Evolutionary conservation across 495 filamentous ascomycete genomes (phyloP), one percentile per base, ranked within the genome.

Genomic region (Ramalina peruviana): DNA sequence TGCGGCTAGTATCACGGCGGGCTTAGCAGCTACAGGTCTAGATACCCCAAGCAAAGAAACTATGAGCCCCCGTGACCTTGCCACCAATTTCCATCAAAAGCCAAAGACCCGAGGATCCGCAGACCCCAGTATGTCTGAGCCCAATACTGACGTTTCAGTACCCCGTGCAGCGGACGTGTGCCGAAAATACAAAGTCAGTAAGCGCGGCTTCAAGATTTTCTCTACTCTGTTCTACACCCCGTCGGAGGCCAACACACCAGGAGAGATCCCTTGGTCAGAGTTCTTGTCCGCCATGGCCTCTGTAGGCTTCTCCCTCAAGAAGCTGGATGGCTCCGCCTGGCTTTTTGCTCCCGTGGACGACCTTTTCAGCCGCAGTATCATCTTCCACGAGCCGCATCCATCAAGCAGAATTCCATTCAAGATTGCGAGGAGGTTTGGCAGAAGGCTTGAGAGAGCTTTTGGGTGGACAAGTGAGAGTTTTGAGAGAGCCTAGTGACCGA

Each of bases 281-380:
- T 74, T 78, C 50, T 54, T 80, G 19, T 61, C 72, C 46, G 73
- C 74, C 0, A 72, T 80, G 72, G 43, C 42, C 6, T 62, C 62
- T 1, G 66, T 62, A 1, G 74, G 74, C 9, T 74, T 78, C 44
- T 19, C 49, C 1, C 56, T 64, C 0, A 49, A 71, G 60, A 76
- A 78, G 52, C 62, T 78, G 1, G 70, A 76, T 46, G 74, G 75
- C 2, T 72, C 67, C 6, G 66, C 72, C 4, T 78, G 74, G 75
- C 66, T 72, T 19, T 77, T 78, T 52, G 53, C 51, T 39, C 65
- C 71, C 7, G n/a, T 59, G 37, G 11, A 51, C 64, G 67, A 73
- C 52, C 59, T 65, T 7, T 55, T 13, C 19, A 57, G 65, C 45
- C 49, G 69, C 0, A 69, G 65, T n/a, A 73, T 78, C 38, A 73